These are phyloP conservation scores for Actinidia arguta DNA, from an alignment of 179 eudicot genomes.

Conservation along the genomic window DNA sequence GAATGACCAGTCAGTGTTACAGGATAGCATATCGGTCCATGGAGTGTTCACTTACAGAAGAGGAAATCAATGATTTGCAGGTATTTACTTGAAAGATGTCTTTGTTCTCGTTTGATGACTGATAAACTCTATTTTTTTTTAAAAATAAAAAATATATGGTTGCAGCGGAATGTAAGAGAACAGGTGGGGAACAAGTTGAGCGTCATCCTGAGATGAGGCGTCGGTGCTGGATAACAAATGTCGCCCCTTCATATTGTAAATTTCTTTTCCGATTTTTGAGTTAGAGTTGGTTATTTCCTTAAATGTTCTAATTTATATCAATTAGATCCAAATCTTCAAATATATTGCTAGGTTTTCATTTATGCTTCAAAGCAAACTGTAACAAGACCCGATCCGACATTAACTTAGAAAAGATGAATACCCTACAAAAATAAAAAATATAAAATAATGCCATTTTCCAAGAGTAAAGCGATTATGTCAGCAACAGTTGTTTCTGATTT, in stretches of 20 bases:
- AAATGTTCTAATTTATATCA: background rate
- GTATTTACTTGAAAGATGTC: conserved; percentile 23
- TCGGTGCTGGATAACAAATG: background rate
- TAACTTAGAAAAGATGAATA: background rate
- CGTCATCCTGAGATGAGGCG: conserved; percentile 70
- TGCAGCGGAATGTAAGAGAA: conserved; percentile 88
- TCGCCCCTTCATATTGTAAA: background rate
- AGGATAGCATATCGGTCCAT: conserved; percentile 88
- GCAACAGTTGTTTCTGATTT: background rate
- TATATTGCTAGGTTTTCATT: background rate
- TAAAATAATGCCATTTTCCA: no score
- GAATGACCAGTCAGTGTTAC: conserved; percentile 96
- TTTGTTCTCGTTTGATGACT: background rate
- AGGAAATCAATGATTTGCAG: conserved; percentile 89
- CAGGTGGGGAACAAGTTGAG: conserved; percentile 73
- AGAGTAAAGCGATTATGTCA: background rate
- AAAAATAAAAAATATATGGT: background rate
- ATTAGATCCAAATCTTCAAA: background rate
- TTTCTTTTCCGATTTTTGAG: background rate
- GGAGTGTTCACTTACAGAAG: conserved; percentile 93
- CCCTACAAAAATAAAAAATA: background rate
- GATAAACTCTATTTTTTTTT: background rate
- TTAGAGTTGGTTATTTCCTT: background rate
- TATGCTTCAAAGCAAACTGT: background rate
- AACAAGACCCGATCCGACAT: background rate